Evolutionary conservation across 495 filamentous ascomycete genomes (phyloP), one percentile per base, ranked within the genome.

Genomic region (Xylaria castorea): DNA sequence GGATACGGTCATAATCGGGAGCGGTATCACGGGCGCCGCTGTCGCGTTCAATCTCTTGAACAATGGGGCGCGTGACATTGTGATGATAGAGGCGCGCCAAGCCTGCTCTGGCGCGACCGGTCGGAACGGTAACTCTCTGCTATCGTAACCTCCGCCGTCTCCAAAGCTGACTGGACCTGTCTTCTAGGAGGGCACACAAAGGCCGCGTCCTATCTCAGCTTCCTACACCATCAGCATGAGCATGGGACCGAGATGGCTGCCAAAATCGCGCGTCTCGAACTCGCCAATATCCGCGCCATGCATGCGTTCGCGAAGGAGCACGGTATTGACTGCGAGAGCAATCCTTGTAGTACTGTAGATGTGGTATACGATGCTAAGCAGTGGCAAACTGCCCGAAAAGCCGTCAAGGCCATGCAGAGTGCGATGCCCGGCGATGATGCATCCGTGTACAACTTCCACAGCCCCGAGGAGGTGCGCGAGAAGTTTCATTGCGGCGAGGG

Each of bases 1-100:
- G 51, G 87, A 92, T 71, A 84, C 85, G 46, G 85, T 91, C 20
- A 87, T 94, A 55, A 89, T 94, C 65, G 92, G 92, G 38, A 91
- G 89, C 50, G 92, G 92, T 6, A 92, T 93, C 68, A 91, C 89
- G 0, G 91, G 92, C 16, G 84, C 90, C 0, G 81, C 87, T 0
- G 81, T 91, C 4, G 88, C 91, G 9, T 89, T 86, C 79, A 85
- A 87, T 16, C 80, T 93, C 0, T 81, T 93, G 7, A 76, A 72
- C 38, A 66, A 75, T 30, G 74, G 68, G 46, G 60, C 68, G 5
- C 36, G 44, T 42, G 73, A 74, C 69, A 77, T 90, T 12, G 78
- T 90, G 3, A 89, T 91, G 84, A 81, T 91, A n/a, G 89, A 91
- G 71, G 89, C 89, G 1, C 79, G 89, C 5, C 78, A 84, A 66